These are phyloP conservation scores for Chromosphaera perkinsii DNA, from an alignment of 208 protist genomes.

Conservation along the genomic window DNA sequence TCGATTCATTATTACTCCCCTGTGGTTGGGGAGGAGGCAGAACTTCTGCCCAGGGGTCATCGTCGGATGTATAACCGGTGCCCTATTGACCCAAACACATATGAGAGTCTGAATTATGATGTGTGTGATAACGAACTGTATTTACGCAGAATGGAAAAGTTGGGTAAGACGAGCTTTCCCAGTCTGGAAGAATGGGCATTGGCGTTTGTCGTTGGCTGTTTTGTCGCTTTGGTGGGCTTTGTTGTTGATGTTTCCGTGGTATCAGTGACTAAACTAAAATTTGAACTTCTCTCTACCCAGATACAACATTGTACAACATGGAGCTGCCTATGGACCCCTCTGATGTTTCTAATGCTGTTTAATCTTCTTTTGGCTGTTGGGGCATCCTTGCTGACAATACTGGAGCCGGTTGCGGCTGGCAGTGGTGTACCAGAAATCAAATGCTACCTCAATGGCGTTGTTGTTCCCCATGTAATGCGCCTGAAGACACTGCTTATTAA, in stretches of 20 bases:
- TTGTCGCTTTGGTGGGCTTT: background rate
- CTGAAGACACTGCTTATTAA: slow-evolving; percentile 64
- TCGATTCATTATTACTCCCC: too few species aligned
- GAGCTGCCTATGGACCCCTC: background rate
- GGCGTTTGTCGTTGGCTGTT: background rate
- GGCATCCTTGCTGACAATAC: background rate
- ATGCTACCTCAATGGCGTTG: slow-evolving; percentile 65
- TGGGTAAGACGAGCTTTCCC: too few species aligned
- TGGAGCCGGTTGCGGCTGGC: slow-evolving; percentile 14
- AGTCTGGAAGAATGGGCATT: background rate
- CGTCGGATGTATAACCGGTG: too few species aligned
- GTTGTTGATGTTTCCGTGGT: background rate
- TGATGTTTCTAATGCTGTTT: background rate
- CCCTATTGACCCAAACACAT: too few species aligned
- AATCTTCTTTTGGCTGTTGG: background rate
- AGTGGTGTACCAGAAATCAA: slow-evolving; percentile 75
- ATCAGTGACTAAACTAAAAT: slow-evolving; percentile 2
- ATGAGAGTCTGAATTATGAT: too few species aligned
- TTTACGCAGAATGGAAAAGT: too few species aligned
- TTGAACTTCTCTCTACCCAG: background rate
- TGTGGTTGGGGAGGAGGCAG: too few species aligned
- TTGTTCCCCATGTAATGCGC: slow-evolving; percentile 53
- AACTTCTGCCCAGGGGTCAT: too few species aligned
- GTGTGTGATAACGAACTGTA: too few species aligned
- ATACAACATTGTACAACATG: background rate